Percentiles rank a stretch among this genome's conserved stretches.
Evolutionary conservation across 768 basidiomycete species (phyloP).

Genomic region (Hygrophorus pudorinus): DNA sequence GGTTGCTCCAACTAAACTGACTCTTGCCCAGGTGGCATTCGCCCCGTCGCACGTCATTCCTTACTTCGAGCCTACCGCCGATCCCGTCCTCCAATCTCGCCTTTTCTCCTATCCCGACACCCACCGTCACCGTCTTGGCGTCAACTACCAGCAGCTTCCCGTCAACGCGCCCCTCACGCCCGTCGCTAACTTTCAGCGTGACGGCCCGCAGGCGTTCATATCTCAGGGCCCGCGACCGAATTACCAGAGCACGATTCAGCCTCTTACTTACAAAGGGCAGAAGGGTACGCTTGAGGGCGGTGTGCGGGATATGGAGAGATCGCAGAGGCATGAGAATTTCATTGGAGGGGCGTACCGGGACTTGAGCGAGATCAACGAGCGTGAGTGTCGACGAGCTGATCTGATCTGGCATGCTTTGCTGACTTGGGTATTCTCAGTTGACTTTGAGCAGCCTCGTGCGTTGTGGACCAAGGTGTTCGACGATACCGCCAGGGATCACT

Average conservation of each 20-base stretch:
- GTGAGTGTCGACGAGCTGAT: conserved; percentile 32
- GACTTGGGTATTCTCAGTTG: conserved; percentile 33
- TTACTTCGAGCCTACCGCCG: conserved; percentile 82
- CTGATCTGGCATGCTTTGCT: not conserved
- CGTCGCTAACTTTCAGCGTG: conserved; percentile 88
- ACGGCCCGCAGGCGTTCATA: conserved; percentile 56
- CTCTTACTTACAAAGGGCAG: conserved; percentile 51
- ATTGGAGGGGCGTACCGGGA: conserved; percentile 59
- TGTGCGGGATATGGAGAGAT: conserved; percentile 29
- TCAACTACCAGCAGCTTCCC: conserved; percentile 79
- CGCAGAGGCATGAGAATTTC: conserved; percentile 63
- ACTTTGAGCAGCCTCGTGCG: conserved; percentile 77
- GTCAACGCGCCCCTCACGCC: conserved; percentile 73
- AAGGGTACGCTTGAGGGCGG: conserved; percentile 35
- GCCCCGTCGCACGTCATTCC: conserved; percentile 82
- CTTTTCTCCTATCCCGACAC: conserved; percentile 93
- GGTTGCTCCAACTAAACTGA: conserved; percentile 16
- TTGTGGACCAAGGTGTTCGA: conserved; percentile 62
- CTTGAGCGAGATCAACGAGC: conserved; percentile 68
- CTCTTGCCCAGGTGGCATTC: conserved; percentile 51
- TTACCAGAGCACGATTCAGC: conserved; percentile 72
- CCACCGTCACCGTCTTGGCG: conserved; percentile 74
- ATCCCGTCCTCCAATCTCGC: conserved; percentile 90
- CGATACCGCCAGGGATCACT: conserved; percentile 47
- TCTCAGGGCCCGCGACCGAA: conserved; percentile 82